These are phyloP conservation scores for Neurospora sp. DNA, from an alignment of 495 filamentous ascomycete species.

Conservation along the genomic window DNA sequence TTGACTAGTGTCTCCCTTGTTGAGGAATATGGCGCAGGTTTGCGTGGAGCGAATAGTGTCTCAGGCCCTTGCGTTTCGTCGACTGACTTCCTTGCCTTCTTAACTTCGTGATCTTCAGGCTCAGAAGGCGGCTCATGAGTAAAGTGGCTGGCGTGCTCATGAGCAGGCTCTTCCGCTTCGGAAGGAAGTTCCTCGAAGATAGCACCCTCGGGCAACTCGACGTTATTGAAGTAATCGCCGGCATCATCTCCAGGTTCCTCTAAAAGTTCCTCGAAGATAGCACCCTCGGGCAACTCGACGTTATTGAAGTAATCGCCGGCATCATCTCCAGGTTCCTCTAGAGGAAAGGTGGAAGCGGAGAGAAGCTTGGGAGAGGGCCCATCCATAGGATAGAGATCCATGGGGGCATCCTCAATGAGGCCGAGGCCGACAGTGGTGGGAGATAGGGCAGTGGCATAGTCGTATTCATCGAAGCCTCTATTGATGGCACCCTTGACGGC, in stretches of 20 bases:
- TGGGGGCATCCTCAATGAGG: constrained; percentile 15
- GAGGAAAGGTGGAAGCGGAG: background rate
- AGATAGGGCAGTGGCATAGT: background rate
- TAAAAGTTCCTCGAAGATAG: constrained; percentile 10
- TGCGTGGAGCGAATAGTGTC: background rate
- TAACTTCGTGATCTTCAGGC: constrained; percentile 10
- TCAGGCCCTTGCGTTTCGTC: background rate
- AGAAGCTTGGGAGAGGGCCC: constrained; percentile 19
- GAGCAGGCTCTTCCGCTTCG: background rate
- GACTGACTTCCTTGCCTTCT: background rate
- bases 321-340: constrained; percentile 8
- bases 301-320: background rate
- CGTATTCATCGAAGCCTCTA: background rate
- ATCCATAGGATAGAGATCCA: constrained; percentile 17
- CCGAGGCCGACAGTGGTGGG: constrained; percentile 12
- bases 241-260: constrained; percentile 5
- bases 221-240: background rate
- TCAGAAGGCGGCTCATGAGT: constrained; percentile 31
- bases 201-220: background rate
- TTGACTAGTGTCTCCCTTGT: background rate
- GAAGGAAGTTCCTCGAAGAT: constrained; percentile 7
- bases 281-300: background rate
- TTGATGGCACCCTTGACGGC: background rate
- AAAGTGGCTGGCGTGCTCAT: constrained; percentile 17
- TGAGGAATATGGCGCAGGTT: background rate